A percentile compares a stretch with the other conserved stretches of the same genome.
Evolutionary conservation across 495 filamentous ascomycete genomes (phyloP).

Genomic region (Annulohypoxylon nitens): DNA sequence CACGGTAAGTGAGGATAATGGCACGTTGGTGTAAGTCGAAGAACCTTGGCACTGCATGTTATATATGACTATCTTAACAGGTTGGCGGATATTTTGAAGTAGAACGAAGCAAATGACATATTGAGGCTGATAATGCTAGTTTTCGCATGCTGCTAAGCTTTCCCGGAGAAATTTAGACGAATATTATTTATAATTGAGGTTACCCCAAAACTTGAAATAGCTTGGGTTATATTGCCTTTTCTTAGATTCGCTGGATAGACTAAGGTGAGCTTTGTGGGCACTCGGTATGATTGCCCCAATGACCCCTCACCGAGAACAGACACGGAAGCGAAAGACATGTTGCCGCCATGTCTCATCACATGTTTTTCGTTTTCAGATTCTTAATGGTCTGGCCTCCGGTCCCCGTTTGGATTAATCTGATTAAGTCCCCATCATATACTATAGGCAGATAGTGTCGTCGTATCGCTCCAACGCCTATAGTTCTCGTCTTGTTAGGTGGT

Average conservation of each 20-base stretch:
- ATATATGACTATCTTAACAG: neutral
- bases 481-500: slow-evolving; percentile 4
- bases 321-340: neutral
- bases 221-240: neutral
- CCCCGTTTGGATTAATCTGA: neutral
- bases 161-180: neutral
- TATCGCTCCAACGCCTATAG: slow-evolving; percentile 12
- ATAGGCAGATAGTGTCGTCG: slow-evolving; percentile 8
- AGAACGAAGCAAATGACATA: neutral
- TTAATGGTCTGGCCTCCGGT: neutral
- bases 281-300: neutral
- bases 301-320: slow-evolving; percentile 6
- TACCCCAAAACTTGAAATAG: neutral
- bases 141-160: slow-evolving; percentile 9
- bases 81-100: slow-evolving; percentile 12
- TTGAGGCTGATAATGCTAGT: slow-evolving; percentile 19
- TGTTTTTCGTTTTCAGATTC: neutral
- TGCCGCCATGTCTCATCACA: neutral
- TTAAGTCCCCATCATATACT: neutral
- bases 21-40: slow-evolving; percentile 32
- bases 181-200: neutral
- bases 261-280: neutral
- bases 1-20: slow-evolving; percentile 29
- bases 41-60: slow-evolving; percentile 22
- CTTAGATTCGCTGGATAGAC: neutral